Base-by-base conservation (phyloP, 805 yeast species). In the Brettanomyces custersianus region DNA sequence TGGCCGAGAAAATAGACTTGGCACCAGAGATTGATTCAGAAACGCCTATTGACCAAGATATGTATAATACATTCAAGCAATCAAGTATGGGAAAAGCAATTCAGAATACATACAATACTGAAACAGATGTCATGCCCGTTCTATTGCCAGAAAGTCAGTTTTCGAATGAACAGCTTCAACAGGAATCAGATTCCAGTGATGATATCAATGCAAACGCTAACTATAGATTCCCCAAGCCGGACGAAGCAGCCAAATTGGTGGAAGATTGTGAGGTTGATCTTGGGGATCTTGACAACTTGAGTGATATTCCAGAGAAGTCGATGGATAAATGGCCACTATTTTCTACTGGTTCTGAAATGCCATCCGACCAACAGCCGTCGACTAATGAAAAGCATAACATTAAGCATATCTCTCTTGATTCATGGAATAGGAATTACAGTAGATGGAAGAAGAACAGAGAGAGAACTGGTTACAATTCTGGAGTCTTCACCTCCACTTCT, bases 321-420 rank as follows among this genome's bases (percentile, higher is more conserved):
- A 20, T 29, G 7, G 35, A 33, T 5, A 34, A 35, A n/a, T 51
- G 54, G 55, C 43, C 44, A 1, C 20, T 34, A 1, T 30, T 30
- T 5, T 35, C 38, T 2, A 30, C 38, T 4, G 34, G 38, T 11
- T 19, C 34, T 6, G 35, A 18, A n/a, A 9, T 13, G 16, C 2
- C 8, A 2, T 10, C 25, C n/a, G 31, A 29, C 2, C 12, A 29
- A n/a, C 10, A 9, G 9, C 15, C 15, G 25, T 18, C 12, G 3
- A 16, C 12, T 29, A 16, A 29, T 6, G 11, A 29, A 12, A 10
- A 29, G n/a, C 10, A 29, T 8, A 22, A 23, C 5, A 11, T 48
- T 21, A 43, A 44, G 29, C 51, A 49, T 31, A 47, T 54, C 8
- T 50, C 57, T 10, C 38, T 51, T n/a, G 57, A 54, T n/a, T 30